Base-by-base conservation (phyloP, 441 rosid genomes). In the Adansonia gregorii region DNA sequence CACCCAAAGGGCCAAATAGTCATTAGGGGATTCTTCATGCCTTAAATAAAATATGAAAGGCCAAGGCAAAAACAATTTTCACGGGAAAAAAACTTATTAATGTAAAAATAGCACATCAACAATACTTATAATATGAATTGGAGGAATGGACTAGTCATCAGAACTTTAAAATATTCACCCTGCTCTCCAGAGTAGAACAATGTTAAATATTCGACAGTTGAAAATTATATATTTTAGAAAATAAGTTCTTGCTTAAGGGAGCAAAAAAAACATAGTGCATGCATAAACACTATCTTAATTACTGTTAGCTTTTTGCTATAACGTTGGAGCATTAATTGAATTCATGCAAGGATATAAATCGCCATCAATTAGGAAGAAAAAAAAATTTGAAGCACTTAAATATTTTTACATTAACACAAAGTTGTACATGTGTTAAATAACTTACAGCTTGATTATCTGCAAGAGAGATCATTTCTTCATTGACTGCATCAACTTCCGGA, bases 391-490 rank as follows among this genome's bases (percentile, higher is more conserved):
- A 51, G 46, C 74, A 52, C 8, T 27, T 51, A 1, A 49, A 49
- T 22, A 22, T n/a, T 11, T 41, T 43, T 49, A 63, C 19, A 31
- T 63, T 17, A 35, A 17, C 8, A 19, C 48, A 75, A 78, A 76
- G 66, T 64, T 63, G 77, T n/a, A 51, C 49, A 51, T 63, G 49
- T 48, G 55, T 49, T 78, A 52, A 69, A 22, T 2, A 56, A 87
- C 97, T 90, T 88, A 93, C 98, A 71, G 67, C 76, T 72, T 35
- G 78, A 82, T 86, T 82, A 82, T 78, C 87, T 27, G 31, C 56
- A 74, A 79, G 56, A 81, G 75, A 70, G 76, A 82, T 64, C 70
- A 79, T 78, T 73, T 82, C 94, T 56, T 65, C 81, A 82, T 87
- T 86, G 76, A 60, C 67, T 79, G 81, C 79, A 75, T 84, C 86